Conservation (phyloP, 345 rosid genomes). For the Kernera saxatilis region DNA sequence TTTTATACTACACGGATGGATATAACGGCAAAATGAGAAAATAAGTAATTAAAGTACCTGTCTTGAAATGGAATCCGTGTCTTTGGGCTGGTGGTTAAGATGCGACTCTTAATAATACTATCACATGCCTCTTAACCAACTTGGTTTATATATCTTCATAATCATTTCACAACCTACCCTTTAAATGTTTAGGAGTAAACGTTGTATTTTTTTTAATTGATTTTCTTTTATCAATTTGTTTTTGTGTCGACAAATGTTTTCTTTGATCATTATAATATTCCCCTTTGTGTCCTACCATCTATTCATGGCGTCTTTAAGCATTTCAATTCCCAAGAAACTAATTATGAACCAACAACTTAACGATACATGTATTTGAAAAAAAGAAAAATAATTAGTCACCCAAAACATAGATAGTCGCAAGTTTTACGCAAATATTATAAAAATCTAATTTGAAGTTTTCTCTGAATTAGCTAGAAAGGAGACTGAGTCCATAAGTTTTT, state of each 20-base stretch:
- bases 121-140: slow-evolving; percentile 17
- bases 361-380: no score
- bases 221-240: background rate
- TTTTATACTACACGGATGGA: background rate
- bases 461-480: no score
- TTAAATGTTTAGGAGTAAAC: background rate
- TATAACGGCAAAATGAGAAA: background rate
- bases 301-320: background rate
- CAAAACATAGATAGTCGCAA: no score
- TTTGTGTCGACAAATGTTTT: background rate
- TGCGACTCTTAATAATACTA: slow-evolving; percentile 6
- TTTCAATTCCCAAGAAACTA: background rate
- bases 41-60: background rate
- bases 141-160: slow-evolving; percentile 2
- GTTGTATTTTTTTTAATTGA: background rate
- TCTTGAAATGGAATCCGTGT: slow-evolving; percentile 1
- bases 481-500: no score
- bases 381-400: no score
- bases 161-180: slow-evolving; percentile 5
- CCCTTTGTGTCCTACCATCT: background rate
- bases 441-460: no score
- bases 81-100: slow-evolving; percentile 7
- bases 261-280: background rate
- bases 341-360: no score
- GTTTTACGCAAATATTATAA: no score